Conservation (phyloP, 768 basidiomycete species). For the Hygrocybe punicea region DNA sequence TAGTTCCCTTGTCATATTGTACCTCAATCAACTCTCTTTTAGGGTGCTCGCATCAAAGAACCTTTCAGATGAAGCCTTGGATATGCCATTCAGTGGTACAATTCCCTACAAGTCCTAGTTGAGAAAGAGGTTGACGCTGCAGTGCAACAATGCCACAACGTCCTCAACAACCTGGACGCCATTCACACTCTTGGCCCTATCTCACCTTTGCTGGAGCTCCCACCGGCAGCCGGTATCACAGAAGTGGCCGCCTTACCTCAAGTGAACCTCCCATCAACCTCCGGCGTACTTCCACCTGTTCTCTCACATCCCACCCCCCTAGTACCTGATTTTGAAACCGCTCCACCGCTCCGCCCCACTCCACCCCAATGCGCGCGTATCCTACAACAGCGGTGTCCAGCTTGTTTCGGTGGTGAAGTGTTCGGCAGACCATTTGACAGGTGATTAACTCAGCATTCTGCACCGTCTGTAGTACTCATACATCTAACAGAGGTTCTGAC, state of each 20-base stretch:
- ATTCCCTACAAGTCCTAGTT: slow-evolving; percentile 12
- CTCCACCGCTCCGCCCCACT: background rate
- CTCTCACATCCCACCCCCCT: background rate
- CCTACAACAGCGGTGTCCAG: slow-evolving; percentile 29
- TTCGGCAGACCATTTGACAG: slow-evolving; percentile 13
- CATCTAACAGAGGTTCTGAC: too few species aligned
- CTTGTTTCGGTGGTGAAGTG: slow-evolving; percentile 21
- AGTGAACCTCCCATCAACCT: too few species aligned
- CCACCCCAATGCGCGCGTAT: slow-evolving; percentile 7
- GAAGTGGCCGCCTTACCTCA: too few species aligned
- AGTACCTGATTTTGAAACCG: background rate
- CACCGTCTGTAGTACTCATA: too few species aligned
- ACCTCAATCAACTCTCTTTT: too few species aligned
- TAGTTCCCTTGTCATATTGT: too few species aligned
- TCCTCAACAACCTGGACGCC: background rate
- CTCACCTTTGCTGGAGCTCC: background rate
- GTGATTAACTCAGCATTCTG: background rate
- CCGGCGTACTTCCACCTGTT: background rate
- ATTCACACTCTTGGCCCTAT: background rate
- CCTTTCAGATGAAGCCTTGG: too few species aligned
- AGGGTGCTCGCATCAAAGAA: too few species aligned
- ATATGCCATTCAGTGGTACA: slow-evolving; percentile 24
- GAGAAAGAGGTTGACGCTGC: slow-evolving; percentile 4
- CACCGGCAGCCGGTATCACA: too few species aligned
- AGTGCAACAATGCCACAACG: slow-evolving; percentile 1